Percentiles rank a stretch among this genome's conserved stretches.
phyloP scores from a whole-genome alignment of 306 rosid genomes.

The Sindora glabra region DNA sequence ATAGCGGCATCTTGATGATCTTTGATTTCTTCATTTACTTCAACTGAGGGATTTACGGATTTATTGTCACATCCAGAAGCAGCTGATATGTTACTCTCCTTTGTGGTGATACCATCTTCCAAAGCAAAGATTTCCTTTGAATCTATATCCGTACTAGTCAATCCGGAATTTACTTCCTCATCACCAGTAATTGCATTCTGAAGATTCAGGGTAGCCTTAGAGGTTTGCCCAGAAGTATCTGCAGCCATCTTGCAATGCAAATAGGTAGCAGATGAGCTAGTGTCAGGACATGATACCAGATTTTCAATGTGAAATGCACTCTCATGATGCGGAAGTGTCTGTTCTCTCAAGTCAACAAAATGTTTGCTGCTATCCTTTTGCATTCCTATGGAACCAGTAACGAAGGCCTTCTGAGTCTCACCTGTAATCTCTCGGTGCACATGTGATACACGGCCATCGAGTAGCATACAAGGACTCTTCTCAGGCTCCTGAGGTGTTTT shows the following conservation, averaged over 20 bases:
- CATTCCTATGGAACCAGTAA: conserved; percentile 56
- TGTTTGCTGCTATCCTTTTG: conserved; percentile 61
- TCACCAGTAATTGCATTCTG: conserved; percentile 8
- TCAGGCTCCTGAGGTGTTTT: conserved; percentile 44
- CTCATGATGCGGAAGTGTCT: conserved; percentile 30
- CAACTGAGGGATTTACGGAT: conserved; percentile 19
- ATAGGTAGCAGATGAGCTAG: conserved; percentile 28
- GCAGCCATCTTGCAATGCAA: conserved; percentile 31
- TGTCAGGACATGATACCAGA: conserved; percentile 28
- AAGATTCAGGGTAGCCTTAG: conserved; percentile 4
- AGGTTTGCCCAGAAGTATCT: conserved; percentile 20
- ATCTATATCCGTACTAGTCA: conserved; percentile 18
- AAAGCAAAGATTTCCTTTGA: conserved; percentile 12
- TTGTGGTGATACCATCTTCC: conserved; percentile 9
- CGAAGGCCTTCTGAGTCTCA: conserved; percentile 42
- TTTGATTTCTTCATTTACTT: conserved; percentile 21
- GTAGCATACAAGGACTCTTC: conserved; percentile 29
- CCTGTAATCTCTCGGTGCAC: conserved; percentile 28
- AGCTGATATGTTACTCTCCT: conserved; percentile 13
- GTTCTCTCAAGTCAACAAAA: conserved; percentile 51
- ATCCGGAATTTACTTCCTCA: conserved; percentile 19
- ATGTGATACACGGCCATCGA: conserved; percentile 32
- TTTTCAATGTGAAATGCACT: conserved; percentile 23
- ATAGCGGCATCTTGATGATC: conserved; percentile 34
- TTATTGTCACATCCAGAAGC: conserved; percentile 21